Percentiles rank a stretch among this genome's conserved stretches.
phyloP scores from a whole-genome alignment of 1,284 basidiomycete genomes.

The Baeospora myosura region DNA sequence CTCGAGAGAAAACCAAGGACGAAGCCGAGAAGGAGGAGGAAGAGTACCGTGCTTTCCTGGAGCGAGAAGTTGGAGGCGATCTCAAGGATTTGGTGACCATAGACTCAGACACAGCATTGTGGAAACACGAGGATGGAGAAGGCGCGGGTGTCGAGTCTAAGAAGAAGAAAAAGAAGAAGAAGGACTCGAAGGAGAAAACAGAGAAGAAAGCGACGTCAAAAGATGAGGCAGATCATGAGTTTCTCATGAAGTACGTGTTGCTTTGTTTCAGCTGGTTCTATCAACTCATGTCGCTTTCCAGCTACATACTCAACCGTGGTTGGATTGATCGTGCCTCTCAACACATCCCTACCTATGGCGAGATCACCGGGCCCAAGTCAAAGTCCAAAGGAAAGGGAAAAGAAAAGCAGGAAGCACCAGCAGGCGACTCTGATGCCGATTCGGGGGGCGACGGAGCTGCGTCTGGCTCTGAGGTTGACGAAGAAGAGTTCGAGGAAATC shows the following conservation, averaged over 20 bases:
- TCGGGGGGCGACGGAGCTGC: constrained; percentile 16
- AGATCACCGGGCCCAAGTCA: constrained; percentile 48
- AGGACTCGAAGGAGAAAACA: constrained; percentile 22
- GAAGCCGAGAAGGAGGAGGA: constrained; percentile 70
- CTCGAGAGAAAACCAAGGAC: constrained; percentile 71
- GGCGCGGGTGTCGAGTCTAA: constrained; percentile 25
- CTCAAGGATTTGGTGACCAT: constrained; percentile 52
- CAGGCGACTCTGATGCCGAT: constrained; percentile 23
- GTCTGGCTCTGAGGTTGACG: constrained; percentile 18
- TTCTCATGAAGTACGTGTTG: constrained; percentile 76
- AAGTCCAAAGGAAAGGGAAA: constrained; percentile 31
- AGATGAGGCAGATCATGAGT: constrained; percentile 71
- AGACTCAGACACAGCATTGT: constrained; percentile 22
- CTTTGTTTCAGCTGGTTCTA: constrained; percentile 3
- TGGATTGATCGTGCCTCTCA: constrained; percentile 80
- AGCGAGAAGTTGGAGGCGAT: constrained; percentile 78
- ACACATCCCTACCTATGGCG: constrained; percentile 77
- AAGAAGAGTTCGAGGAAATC: constrained; percentile 31
- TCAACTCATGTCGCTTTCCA: constrained; percentile 23
- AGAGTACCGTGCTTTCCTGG: constrained; percentile 75
- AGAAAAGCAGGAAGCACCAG: constrained; percentile 21
- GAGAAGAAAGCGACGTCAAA: constrained; percentile 30
- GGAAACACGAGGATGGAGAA: constrained; percentile 17
- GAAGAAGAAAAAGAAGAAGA: constrained; percentile 26
- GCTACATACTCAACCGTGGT: constrained; percentile 91